A percentile compares a stretch with the other conserved stretches of the same genome.
phyloP scores from a whole-genome alignment of 2,329 filamentous ascomycete genomes.

The Fonsecaea multimorphosa region DNA sequence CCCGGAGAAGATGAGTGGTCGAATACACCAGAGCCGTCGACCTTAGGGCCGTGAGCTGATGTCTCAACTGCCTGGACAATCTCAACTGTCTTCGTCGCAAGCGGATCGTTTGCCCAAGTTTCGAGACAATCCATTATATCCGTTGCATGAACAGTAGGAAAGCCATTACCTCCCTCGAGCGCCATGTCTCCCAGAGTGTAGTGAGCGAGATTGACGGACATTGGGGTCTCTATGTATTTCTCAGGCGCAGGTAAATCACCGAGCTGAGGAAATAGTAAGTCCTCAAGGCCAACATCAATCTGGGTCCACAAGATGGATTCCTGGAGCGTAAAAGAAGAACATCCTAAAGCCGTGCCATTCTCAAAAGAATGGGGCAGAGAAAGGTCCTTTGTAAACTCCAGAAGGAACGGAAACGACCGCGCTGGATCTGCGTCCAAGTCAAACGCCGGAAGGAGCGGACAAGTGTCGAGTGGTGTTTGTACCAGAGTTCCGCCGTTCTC shows the following conservation, averaged over 20 bases:
- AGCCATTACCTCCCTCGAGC: neutral
- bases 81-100: neutral
- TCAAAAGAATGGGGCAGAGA: conserved; percentile 13
- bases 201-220: neutral
- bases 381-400: conserved; percentile 16
- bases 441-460: neutral
- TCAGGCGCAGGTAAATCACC: neutral
- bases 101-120: neutral
- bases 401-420: conserved; percentile 12
- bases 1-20: conserved; percentile 1
- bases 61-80: neutral
- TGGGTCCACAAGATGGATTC: neutral
- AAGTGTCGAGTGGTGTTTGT: neutral
- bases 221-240: neutral
- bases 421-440: conserved; percentile 9
- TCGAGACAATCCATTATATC: too few relatives aligned
- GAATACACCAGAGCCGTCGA: neutral
- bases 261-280: neutral
- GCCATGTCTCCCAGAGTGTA: neutral
- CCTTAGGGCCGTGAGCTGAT: neutral
- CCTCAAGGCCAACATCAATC: conserved; percentile 1
- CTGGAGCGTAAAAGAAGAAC: neutral
- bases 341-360: neutral
- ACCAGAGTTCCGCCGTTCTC: neutral
- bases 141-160: neutral